phyloP scores from a whole-genome alignment of 805 yeast genomes.

The Hemisphaericaspora nanyangensis region DNA sequence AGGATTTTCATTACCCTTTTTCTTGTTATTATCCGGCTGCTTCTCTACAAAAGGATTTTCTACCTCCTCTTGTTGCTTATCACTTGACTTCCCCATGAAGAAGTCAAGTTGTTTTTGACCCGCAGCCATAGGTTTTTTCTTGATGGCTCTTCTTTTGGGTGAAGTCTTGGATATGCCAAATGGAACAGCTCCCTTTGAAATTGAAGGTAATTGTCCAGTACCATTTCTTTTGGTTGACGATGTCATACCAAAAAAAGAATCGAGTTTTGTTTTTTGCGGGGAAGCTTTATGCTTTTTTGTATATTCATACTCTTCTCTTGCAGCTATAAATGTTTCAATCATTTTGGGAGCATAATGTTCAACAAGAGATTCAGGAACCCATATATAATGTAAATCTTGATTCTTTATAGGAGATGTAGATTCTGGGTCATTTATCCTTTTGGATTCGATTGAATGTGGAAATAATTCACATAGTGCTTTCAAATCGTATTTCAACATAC shows the following conservation, averaged over 20 bases:
- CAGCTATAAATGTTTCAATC: constrained; percentile 8
- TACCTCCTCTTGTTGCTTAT: neutral
- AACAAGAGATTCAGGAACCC: constrained; percentile 20
- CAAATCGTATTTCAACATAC: constrained; percentile 18
- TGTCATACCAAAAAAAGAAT: constrained; percentile 1
- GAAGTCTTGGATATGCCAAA: neutral
- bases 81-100: neutral
- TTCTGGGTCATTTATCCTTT: neutral
- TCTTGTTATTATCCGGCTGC: too few species aligned
- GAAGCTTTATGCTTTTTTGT: neutral
- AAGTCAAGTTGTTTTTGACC: neutral
- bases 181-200: neutral
- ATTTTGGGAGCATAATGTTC: constrained; percentile 11
- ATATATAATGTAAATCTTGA: constrained; percentile 8
- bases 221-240: neutral
- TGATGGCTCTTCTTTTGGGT: neutral
- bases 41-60: too few species aligned
- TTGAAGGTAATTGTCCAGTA: neutral
- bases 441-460: constrained; percentile 3
- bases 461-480: constrained; percentile 3
- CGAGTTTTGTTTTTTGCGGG: constrained; percentile 1
- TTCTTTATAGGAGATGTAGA: neutral
- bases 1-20: too few species aligned
- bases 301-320: neutral
- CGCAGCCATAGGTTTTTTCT: neutral